A percentile compares a stretch with the other conserved stretches of the same genome.
These are phyloP conservation scores for Leccinum solheimii DNA, from an alignment of 1,284 basidiomycete genomes.

Conservation along the genomic window DNA sequence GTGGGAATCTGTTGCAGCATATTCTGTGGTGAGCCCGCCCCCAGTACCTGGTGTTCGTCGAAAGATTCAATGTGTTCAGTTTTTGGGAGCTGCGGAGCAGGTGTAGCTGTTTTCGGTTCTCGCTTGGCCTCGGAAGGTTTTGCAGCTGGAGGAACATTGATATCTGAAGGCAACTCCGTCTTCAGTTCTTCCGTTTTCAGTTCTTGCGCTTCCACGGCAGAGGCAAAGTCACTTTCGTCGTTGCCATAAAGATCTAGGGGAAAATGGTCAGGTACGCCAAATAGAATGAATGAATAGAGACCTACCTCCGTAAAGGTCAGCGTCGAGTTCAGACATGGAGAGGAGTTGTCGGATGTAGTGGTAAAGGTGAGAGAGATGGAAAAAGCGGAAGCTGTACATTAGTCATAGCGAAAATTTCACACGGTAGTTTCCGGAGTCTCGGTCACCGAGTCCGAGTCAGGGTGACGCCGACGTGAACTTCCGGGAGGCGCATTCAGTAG, in stretches of 20 bases:
- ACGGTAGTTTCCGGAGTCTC: slow-evolving; percentile 23
- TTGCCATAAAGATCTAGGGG: slow-evolving; percentile 74
- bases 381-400: slow-evolving; percentile 26
- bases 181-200: slow-evolving; percentile 31
- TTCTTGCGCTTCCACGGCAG: slow-evolving; percentile 41
- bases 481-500: neutral
- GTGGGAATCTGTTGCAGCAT: slow-evolving; percentile 70
- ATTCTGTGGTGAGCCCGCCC: slow-evolving; percentile 31
- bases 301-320: slow-evolving; percentile 81
- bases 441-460: neutral
- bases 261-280: neutral
- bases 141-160: slow-evolving; percentile 16
- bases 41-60: slow-evolving; percentile 19
- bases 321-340: slow-evolving; percentile 70
- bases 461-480: neutral
- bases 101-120: slow-evolving; percentile 18
- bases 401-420: slow-evolving; percentile 31
- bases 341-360: slow-evolving; percentile 41
- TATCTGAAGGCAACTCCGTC: slow-evolving; percentile 18
- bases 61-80: slow-evolving; percentile 22
- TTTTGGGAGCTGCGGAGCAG: slow-evolving; percentile 21
- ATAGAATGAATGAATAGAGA: neutral
- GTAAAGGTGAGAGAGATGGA: slow-evolving; percentile 35
- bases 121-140: slow-evolving; percentile 22
- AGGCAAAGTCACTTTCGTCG: slow-evolving; percentile 63